These are phyloP conservation scores for Anaeromyces robustus DNA, from an alignment of 192 early-diverging fungal genomes.

Conservation along the genomic window DNA sequence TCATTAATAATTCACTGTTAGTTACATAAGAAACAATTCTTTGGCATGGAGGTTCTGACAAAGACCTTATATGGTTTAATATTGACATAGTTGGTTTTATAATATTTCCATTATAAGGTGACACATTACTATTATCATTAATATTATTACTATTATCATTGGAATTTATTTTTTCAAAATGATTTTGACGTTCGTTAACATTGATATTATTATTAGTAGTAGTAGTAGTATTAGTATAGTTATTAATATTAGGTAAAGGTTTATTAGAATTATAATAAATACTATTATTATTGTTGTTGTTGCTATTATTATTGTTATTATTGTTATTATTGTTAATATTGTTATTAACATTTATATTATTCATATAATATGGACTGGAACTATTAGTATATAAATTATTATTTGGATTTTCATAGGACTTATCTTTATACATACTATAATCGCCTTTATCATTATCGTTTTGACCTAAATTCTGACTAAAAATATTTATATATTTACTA, in stretches of 20 bases:
- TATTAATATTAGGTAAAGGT: neutral
- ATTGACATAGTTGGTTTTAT: neutral
- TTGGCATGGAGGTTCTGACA: neutral
- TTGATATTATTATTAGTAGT: neutral
- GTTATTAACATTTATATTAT: neutral
- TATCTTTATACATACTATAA: neutral
- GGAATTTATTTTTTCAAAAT: neutral
- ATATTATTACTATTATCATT: too few relatives aligned
- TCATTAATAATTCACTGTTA: neutral
- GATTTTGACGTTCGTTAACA: neutral
- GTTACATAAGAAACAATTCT: neutral
- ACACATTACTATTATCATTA: neutral
- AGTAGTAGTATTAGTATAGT: neutral
- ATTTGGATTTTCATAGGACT: neutral
- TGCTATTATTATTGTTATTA: neutral
- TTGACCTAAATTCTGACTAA: neutral
- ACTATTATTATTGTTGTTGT: neutral
- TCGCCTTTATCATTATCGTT: neutral
- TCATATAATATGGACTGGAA: too few relatives aligned
- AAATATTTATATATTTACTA: neutral
- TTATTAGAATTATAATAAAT: neutral
- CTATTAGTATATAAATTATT: neutral
- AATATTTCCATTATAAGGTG: neutral
- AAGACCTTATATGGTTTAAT: neutral
- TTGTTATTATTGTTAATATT: neutral